These are phyloP conservation scores for Aspergillus nidulans DNA, from an alignment of 495 filamentous ascomycete genomes.

Conservation along the genomic window DNA sequence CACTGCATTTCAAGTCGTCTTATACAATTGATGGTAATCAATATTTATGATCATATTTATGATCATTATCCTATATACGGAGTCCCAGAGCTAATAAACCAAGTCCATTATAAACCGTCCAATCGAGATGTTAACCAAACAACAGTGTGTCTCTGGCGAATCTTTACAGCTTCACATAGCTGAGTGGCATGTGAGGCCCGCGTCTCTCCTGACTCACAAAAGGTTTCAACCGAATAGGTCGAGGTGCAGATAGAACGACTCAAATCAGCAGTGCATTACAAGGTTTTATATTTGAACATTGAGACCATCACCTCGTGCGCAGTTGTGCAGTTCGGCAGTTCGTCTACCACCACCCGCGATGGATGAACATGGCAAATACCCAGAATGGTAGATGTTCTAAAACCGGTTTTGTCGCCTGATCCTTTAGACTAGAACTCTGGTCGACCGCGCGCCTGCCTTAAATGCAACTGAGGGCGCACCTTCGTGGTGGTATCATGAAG, in stretches of 20 bases:
- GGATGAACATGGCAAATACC: background rate
- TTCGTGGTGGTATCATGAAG: background rate
- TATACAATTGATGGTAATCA: too few relatives aligned
- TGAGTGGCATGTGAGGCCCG: too few relatives aligned
- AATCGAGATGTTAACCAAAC: too few relatives aligned
- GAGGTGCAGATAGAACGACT: too few relatives aligned
- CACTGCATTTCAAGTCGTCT: too few relatives aligned
- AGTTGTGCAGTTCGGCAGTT: background rate
- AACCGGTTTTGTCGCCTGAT: slow-evolving; percentile 7
- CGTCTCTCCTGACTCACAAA: too few relatives aligned
- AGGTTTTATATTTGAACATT: background rate
- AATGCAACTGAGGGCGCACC: background rate
- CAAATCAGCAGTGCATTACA: background rate
- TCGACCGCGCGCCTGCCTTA: background rate
- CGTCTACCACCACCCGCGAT: background rate
- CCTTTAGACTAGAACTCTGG: background rate
- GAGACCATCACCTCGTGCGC: background rate
- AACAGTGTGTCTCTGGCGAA: too few relatives aligned
- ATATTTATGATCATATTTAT: background rate
- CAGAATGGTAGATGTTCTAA: background rate
- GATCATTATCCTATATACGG: too few relatives aligned
- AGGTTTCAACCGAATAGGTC: too few relatives aligned
- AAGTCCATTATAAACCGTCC: too few relatives aligned
- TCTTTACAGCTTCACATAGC: too few relatives aligned
- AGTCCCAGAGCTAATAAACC: too few relatives aligned